Evolutionary conservation across 257 asterid species (phyloP).

Genomic region (Linaria vulgaris): DNA sequence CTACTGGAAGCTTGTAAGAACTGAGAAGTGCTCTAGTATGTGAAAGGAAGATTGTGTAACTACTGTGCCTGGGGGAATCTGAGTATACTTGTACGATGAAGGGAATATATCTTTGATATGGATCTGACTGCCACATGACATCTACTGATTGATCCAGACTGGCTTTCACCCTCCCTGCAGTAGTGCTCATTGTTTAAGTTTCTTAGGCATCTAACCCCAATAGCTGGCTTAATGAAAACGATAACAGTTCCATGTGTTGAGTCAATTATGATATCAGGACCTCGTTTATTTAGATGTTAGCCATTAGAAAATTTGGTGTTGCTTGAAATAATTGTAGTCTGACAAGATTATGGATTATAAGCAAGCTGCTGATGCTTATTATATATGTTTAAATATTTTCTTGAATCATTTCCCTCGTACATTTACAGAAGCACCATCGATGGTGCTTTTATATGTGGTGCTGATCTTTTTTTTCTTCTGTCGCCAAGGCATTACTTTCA

Average conservation of each 20-base stretch:
- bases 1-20: neutral
- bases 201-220: constrained; percentile 19
- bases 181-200: constrained; percentile 11
- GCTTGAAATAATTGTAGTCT: constrained; percentile 10
- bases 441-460: neutral
- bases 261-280: constrained; percentile 16
- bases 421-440: constrained; percentile 19
- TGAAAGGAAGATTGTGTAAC: neutral
- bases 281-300: constrained; percentile 10
- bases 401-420: constrained; percentile 17
- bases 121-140: constrained; percentile 7
- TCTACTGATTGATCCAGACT: constrained; percentile 10
- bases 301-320: constrained; percentile 10
- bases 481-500: constrained; percentile 75
- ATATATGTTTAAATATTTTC: constrained; percentile 6
- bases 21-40: neutral
- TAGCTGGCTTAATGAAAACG: constrained; percentile 14
- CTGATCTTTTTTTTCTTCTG: constrained; percentile 19
- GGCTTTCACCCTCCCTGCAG: constrained; percentile 13
- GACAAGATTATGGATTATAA: neutral
- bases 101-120: constrained; percentile 1
- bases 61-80: neutral
- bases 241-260: neutral
- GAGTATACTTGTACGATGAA: neutral
- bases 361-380: constrained; percentile 19